Percentiles rank a stretch among this genome's conserved stretches.
Conservation (phyloP, 257 asterid genomes). For the Solanum tacnaense region DNA sequence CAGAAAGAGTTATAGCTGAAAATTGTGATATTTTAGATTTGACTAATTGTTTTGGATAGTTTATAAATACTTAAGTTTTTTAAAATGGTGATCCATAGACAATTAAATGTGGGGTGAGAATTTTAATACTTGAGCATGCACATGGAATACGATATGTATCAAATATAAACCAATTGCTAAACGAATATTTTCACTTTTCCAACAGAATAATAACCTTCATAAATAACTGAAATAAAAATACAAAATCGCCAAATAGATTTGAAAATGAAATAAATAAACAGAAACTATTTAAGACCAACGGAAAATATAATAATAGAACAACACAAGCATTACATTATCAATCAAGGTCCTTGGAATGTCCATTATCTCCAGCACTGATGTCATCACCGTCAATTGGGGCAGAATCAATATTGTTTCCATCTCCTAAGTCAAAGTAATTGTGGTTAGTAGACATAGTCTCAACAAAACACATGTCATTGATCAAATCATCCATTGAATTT, state of each 20-base stretch:
- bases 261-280: not conserved
- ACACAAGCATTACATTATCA: not conserved
- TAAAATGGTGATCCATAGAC: not conserved
- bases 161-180: not conserved
- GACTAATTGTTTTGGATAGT: not conserved
- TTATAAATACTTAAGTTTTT: no score
- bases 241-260: no score
- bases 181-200: no score
- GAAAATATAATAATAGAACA: not conserved
- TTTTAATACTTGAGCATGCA: no score
- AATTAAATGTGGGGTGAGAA: not conserved
- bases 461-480: not conserved
- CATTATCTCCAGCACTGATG: not conserved
- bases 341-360: not conserved
- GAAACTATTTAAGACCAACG: no score
- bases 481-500: not conserved
- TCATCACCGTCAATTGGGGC: not conserved
- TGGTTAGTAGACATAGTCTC: not conserved
- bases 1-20: no score
- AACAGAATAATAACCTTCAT: no score
- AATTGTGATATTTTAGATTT: no score
- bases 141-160: no score
- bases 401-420: not conserved
- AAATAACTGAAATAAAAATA: no score
- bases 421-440: not conserved